Evolutionary conservation across 2,329 filamentous ascomycete species (phyloP).

Genomic region (Ceratocystis papillata): DNA sequence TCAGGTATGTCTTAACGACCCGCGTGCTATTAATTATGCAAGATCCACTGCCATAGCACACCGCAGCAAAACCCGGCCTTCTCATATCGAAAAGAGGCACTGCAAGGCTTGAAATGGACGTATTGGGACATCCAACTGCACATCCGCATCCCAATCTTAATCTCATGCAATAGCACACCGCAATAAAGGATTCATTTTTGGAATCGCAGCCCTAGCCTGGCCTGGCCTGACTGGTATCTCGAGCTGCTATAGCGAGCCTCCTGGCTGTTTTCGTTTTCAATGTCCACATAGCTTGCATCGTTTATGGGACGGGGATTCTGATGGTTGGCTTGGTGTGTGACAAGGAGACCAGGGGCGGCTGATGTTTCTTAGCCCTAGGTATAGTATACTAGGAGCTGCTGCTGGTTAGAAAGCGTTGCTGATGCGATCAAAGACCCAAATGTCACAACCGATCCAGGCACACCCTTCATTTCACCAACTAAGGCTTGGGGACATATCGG

Average conservation of each 20-base stretch:
- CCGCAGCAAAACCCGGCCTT: neutral
- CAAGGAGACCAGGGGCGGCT: neutral
- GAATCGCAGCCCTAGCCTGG: neutral
- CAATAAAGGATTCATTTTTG: neutral
- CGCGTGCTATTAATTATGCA: neutral
- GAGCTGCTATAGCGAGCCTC: neutral
- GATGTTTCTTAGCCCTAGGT: neutral
- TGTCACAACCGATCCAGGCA: neutral
- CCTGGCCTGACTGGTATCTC: neutral
- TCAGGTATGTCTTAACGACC: neutral
- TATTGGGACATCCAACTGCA: neutral
- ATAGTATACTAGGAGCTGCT: neutral
- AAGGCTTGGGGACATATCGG: no score
- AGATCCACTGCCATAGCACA: neutral
- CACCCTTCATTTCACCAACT: neutral
- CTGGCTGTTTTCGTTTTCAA: neutral
- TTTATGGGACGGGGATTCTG: neutral
- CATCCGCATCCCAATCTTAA: constrained; percentile 6
- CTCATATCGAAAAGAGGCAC: neutral
- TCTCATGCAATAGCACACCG: constrained; percentile 1
- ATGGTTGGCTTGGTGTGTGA: neutral
- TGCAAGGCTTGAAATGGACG: neutral
- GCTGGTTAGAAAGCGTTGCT: no score
- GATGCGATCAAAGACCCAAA: neutral
- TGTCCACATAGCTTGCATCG: neutral